Conservation (phyloP, 148 eudicot genomes). For the Amaranthus palmeri region DNA sequence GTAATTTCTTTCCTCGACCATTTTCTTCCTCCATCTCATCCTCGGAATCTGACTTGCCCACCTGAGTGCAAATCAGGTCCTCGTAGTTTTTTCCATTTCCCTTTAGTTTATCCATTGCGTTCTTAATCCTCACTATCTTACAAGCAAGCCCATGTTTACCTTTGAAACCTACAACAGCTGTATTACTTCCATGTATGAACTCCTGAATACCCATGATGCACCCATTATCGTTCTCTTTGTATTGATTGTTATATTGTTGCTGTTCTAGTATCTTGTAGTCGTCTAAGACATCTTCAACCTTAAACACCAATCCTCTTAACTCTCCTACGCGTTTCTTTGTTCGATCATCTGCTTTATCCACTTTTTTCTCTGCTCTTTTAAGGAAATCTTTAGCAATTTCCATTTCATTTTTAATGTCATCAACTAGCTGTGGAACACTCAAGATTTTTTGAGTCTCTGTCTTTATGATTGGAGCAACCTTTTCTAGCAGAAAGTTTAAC, state of each 20-base stretch:
- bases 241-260: background rate
- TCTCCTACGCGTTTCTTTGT: background rate
- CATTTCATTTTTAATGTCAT: constrained; percentile 1
- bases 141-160: constrained; percentile 2
- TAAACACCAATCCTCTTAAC: constrained; percentile 1
- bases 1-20: background rate
- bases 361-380: background rate
- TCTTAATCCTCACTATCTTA: background rate
- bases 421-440: background rate
- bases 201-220: background rate
- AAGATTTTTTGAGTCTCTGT: background rate
- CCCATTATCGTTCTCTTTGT: background rate
- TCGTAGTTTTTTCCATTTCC: constrained; percentile 1
- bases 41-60: background rate
- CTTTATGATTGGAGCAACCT: background rate
- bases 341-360: background rate
- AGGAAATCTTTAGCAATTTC: background rate
- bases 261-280: background rate
- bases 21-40: too few relatives aligned
- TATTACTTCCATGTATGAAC: background rate
- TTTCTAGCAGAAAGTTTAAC: background rate
- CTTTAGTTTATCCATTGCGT: background rate
- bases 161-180: background rate
- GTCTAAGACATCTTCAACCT: background rate
- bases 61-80: background rate